Percentiles rank a stretch among this genome's conserved stretches.
phyloP scores from a whole-genome alignment of 2,329 filamentous ascomycete genomes.

The Zasmidium citrigriseum region DNA sequence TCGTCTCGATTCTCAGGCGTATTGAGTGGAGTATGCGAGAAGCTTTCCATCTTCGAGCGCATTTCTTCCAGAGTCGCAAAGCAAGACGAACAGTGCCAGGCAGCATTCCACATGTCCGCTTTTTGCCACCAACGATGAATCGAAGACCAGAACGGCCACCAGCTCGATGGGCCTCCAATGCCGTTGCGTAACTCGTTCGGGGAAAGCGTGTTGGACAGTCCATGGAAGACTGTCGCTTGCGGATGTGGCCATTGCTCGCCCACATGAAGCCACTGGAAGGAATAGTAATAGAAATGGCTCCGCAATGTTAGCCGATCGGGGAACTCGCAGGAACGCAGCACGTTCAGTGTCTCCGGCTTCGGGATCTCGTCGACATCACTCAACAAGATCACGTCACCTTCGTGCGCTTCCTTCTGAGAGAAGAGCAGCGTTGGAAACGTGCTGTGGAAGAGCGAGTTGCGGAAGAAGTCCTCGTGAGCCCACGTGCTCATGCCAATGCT shows the following conservation, averaged over 20 bases:
- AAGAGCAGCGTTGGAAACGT: slow-evolving; percentile 54
- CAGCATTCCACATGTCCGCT: slow-evolving; percentile 51
- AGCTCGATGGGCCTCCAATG: slow-evolving; percentile 27
- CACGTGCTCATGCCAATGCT: slow-evolving; percentile 46
- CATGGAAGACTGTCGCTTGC: slow-evolving; percentile 60
- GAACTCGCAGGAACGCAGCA: slow-evolving; percentile 29
- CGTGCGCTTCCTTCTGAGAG: slow-evolving; percentile 41
- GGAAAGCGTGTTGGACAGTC: slow-evolving; percentile 49
- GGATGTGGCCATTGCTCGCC: slow-evolving; percentile 57
- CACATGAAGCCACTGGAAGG: slow-evolving; percentile 33
- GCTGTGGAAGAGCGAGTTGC: slow-evolving; percentile 60
- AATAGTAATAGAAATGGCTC: slow-evolving; percentile 33
- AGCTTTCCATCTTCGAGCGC: slow-evolving; percentile 57
- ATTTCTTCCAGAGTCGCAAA: slow-evolving; percentile 59
- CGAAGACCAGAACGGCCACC: slow-evolving; percentile 11
- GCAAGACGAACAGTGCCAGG: slow-evolving; percentile 65
- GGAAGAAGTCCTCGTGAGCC: slow-evolving; percentile 56
- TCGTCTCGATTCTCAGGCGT: slow-evolving; percentile 50
- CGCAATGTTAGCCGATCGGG: slow-evolving; percentile 30
- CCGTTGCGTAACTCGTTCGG: slow-evolving; percentile 56
- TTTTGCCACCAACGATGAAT: slow-evolving; percentile 40
- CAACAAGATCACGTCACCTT: slow-evolving; percentile 60
- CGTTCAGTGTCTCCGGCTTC: slow-evolving; percentile 27
- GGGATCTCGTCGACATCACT: slow-evolving; percentile 65
- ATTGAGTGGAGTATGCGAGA: slow-evolving; percentile 59